Evolutionary conservation across 208 protist species (phyloP).

Genomic region (Crithidia fasciculata): DNA sequence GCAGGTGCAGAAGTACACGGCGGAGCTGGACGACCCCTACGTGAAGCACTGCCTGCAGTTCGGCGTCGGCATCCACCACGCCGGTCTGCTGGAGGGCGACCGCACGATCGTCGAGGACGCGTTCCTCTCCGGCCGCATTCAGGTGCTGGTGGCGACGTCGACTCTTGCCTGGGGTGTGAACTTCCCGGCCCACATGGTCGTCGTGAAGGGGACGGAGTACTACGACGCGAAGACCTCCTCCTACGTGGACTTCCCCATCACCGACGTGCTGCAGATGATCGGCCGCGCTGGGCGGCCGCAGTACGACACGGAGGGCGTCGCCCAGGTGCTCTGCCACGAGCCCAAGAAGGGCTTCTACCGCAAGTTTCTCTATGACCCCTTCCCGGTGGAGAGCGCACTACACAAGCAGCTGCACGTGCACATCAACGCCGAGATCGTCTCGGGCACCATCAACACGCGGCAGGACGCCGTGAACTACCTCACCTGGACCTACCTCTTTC

Average conservation of each 20-base stretch:
- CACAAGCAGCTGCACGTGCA: slow-evolving; percentile 96
- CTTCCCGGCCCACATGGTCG: slow-evolving; percentile 99
- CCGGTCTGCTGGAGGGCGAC: slow-evolving; percentile 92
- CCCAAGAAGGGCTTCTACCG: slow-evolving; percentile 99
- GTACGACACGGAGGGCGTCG: slow-evolving; percentile 96
- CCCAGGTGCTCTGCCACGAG: slow-evolving; percentile 97
- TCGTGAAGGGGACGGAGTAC: slow-evolving; percentile 99
- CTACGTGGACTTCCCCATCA: slow-evolving; percentile 99
- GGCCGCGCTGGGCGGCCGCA: slow-evolving; percentile 98
- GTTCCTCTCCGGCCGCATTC: slow-evolving; percentile 95
- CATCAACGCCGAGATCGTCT: slow-evolving; percentile 99
- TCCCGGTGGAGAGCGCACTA: slow-evolving; percentile 99
- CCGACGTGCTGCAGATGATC: slow-evolving; percentile 99
- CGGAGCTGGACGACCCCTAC: slow-evolving; percentile 83
- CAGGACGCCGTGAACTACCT: slow-evolving; percentile 98
- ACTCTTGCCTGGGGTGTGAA: slow-evolving; percentile 99
- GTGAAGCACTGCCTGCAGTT: slow-evolving; percentile 97
- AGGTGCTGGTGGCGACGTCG: slow-evolving; percentile 98
- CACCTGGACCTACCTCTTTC: slow-evolving; percentile 99
- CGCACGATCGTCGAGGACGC: slow-evolving; percentile 93
- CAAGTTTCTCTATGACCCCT: slow-evolving; percentile 99
- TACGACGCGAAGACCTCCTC: slow-evolving; percentile 97
- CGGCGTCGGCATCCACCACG: slow-evolving; percentile 99
- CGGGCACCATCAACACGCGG: slow-evolving; percentile 93
- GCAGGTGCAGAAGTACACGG: slow-evolving; percentile 85